Base-by-base conservation (phyloP, 495 filamentous ascomycete genomes). In the Aspergillus nanangensis region DNA sequence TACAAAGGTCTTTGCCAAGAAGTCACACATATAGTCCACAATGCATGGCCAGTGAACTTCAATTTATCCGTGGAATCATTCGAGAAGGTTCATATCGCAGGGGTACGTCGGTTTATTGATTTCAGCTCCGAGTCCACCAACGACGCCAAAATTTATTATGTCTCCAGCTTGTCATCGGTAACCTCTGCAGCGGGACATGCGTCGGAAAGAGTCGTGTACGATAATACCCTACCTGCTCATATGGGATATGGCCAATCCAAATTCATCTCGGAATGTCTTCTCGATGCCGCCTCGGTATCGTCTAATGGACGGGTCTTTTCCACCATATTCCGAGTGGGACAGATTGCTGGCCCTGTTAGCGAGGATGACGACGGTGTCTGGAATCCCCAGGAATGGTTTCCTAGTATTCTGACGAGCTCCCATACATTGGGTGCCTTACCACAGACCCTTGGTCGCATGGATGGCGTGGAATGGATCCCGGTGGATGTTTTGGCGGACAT, bases 241-340 rank as follows among this genome's bases (percentile, higher is more conserved):
- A 49, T 41, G 37, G 78, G 79, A 13, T 83, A 83, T 34, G 75
- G 71, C 15, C 67, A 71, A 27, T 72, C 71, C 24, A 84, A 82
- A 53, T 62, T 69, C 3, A 14, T 40, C 25, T 40, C 38, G 3
- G 38, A 40, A n/a, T 40, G 38, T 40, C 38, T 40, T 25, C 38
- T 40, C 38, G 38, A 40, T 14, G 25, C 22, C 11, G 38, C 38
- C 9, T 19, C 38, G 10, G 21, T 23, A 8, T 8, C 25, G n/a
- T 40, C 38, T 15, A 22, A 22, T 4, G n/a, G n/a, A n/a, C n/a
- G n/a, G n/a, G 38, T 40, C n/a, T 13, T 9, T 14, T 40, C 38
- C 15, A 22, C 38, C 8, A 23, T 19, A 10, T 40, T 19, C 17
- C 20, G 38, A 40, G 38, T 40, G 20, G 38, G 38, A n/a, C 13